Percentiles rank a stretch among this genome's conserved stretches.
Evolutionary conservation across 108 stramenopile genomes (phyloP).

Genomic region (Aurantiochytrium sp.): DNA sequence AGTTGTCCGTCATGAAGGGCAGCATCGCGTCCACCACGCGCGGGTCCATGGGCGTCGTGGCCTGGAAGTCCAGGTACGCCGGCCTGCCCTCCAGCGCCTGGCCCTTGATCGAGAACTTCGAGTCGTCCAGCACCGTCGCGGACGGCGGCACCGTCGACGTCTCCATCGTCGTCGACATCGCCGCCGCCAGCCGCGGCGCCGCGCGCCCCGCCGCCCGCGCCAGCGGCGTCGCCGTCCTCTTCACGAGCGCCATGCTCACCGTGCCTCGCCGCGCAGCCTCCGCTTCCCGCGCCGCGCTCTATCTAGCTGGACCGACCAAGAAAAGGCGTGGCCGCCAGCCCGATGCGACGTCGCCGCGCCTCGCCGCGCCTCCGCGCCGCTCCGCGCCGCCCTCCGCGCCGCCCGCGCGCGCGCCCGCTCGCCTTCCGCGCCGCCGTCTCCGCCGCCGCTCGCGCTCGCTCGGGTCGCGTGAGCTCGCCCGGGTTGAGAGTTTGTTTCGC

Average conservation of each 20-base stretch:
- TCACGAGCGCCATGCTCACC: too few species aligned
- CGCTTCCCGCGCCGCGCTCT: too few species aligned
- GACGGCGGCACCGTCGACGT: neutral
- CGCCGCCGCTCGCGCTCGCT: neutral
- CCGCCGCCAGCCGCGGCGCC: neutral
- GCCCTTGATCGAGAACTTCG: conserved; percentile 12
- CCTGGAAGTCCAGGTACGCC: conserved; percentile 33
- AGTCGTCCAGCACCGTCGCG: neutral
- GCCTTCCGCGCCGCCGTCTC: neutral
- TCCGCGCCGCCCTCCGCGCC: neutral
- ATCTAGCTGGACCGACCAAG: too few species aligned
- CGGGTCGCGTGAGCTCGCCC: neutral
- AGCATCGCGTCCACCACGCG: conserved; percentile 95
- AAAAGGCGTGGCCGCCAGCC: too few species aligned
- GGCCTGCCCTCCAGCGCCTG: neutral
- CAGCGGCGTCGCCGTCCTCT: too few species aligned
- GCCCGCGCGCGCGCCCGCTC: neutral
- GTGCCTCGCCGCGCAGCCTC: too few species aligned
- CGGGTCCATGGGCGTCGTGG: conserved; percentile 97
- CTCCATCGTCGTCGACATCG: neutral
- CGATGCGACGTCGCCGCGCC: too few species aligned
- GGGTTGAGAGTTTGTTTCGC: neutral
- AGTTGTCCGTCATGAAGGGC: conserved; percentile 71
- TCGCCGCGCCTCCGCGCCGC: too few species aligned
- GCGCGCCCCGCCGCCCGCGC: neutral